phyloP scores from a whole-genome alignment of 192 early-diverging fungal genomes.

The Jimgerdemannia lactiflua region DNA sequence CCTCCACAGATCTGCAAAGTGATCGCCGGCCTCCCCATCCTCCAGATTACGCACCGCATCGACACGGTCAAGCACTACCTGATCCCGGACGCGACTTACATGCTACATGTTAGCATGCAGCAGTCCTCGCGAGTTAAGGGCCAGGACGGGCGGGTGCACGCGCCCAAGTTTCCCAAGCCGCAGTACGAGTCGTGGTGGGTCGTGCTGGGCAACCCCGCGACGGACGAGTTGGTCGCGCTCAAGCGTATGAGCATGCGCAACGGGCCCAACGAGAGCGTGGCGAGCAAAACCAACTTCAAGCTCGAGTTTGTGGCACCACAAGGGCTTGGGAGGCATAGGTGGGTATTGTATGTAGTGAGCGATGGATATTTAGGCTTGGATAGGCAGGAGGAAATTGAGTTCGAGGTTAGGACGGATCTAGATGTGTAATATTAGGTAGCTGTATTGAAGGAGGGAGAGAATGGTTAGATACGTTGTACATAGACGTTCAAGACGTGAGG shows the following conservation, averaged over 20 bases:
- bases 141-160: slow-evolving; percentile 59
- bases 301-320: slow-evolving; percentile 68
- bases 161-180: slow-evolving; percentile 85
- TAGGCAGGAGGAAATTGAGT: slow-evolving; percentile 48
- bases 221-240: slow-evolving; percentile 72
- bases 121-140: slow-evolving; percentile 9
- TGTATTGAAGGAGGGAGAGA: not conserved
- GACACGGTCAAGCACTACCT: slow-evolving; percentile 45
- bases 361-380: slow-evolving; percentile 83
- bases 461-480: not conserved
- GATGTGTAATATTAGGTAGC: not conserved
- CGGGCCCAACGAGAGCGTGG: slow-evolving; percentile 37
- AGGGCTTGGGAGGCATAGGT: slow-evolving; percentile 52
- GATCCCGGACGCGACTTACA: slow-evolving; percentile 28
- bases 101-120: slow-evolving; percentile 14
- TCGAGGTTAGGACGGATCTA: slow-evolving; percentile 28
- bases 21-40: slow-evolving; percentile 38
- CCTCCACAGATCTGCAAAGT: slow-evolving; percentile 38
- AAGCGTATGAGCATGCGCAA: slow-evolving; percentile 74
- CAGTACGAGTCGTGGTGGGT: slow-evolving; percentile 97
- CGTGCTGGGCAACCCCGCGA: slow-evolving; percentile 63
- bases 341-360: slow-evolving; percentile 59
- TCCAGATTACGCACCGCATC: slow-evolving; percentile 39
- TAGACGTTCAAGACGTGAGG: too few species aligned
- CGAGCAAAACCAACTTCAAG: slow-evolving; percentile 32